phyloP scores from a whole-genome alignment of 345 rosid species.

The Rhodamnia rubescens region DNA sequence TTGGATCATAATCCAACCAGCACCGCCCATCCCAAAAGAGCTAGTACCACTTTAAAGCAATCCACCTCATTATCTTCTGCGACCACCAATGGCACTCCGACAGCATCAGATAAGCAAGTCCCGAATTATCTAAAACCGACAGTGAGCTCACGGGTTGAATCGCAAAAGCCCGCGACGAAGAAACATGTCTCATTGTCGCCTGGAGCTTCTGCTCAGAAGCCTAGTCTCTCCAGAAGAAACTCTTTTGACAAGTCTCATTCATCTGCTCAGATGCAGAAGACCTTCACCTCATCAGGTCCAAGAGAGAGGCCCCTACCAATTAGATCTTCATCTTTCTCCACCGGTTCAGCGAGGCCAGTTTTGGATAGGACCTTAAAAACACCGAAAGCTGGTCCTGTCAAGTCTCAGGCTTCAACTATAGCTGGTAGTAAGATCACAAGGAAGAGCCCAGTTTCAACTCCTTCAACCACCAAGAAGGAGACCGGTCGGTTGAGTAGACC shows the following conservation, averaged over 20 bases:
- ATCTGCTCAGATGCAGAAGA: conserved; percentile 18
- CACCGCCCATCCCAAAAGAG: not conserved
- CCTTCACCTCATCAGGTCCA: conserved; percentile 23
- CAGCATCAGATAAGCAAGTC: not conserved
- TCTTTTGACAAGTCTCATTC: conserved; percentile 72
- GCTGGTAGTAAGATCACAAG: not conserved
- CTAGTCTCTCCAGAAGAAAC: conserved; percentile 46
- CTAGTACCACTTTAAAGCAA: not conserved
- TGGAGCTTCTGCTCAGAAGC: conserved; percentile 3
- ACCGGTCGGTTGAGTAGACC: not conserved
- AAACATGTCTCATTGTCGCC: conserved; percentile 13
- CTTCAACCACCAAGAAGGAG: conserved; percentile 5
- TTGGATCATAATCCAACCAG: not conserved
- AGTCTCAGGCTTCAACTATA: conserved; percentile 10
- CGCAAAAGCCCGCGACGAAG: conserved; percentile 21
- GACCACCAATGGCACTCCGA: not conserved
- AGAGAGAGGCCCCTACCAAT: conserved; percentile 11
- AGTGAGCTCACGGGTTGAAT: conserved; percentile 30
- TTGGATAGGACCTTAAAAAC: conserved; percentile 22
- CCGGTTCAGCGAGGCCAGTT: conserved; percentile 1
- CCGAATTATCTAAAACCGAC: conserved; percentile 69
- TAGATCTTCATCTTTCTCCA: conserved; percentile 22
- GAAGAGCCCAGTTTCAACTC: conserved; percentile 10
- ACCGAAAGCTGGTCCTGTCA: conserved; percentile 3
- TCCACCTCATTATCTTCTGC: not conserved